phyloP scores from a whole-genome alignment of 768 basidiomycete species.

The Leccinum longicurvipes region DNA sequence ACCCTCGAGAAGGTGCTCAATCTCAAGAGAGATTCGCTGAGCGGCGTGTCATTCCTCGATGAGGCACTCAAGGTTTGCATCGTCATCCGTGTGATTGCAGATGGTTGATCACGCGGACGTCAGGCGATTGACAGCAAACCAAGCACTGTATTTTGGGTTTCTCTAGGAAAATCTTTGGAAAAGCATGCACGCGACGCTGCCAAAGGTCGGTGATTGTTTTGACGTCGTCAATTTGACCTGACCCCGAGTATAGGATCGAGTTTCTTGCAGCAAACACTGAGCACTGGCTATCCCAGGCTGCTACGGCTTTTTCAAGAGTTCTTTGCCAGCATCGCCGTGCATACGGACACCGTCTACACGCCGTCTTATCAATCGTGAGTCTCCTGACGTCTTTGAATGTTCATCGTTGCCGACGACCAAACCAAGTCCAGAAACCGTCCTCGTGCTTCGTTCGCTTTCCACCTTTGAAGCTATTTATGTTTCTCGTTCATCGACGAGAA shows the following conservation, averaged over 20 bases:
- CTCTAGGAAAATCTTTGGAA: slow-evolving; percentile 76
- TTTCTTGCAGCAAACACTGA: slow-evolving; percentile 88
- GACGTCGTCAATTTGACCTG: background rate
- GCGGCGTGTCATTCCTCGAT: slow-evolving; percentile 79
- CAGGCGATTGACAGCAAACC: slow-evolving; percentile 89
- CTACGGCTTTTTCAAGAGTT: slow-evolving; percentile 94
- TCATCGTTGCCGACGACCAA: background rate
- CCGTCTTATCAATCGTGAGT: slow-evolving; percentile 77
- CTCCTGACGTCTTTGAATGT: background rate
- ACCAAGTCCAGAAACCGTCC: slow-evolving; percentile 83
- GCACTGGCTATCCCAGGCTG: slow-evolving; percentile 81
- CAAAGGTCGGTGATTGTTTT: slow-evolving; percentile 50
- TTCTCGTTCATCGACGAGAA: slow-evolving; percentile 72
- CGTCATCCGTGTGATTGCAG: too few species aligned
- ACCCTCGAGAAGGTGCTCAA: slow-evolving; percentile 91
- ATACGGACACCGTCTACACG: slow-evolving; percentile 92
- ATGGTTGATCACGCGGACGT: slow-evolving; percentile 2
- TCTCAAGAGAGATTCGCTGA: slow-evolving; percentile 79
- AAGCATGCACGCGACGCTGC: slow-evolving; percentile 76
- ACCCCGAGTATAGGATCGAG: slow-evolving; percentile 58
- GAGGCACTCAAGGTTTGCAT: slow-evolving; percentile 83
- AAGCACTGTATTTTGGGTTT: slow-evolving; percentile 87
- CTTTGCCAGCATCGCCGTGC: slow-evolving; percentile 91
- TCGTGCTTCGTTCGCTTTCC: slow-evolving; percentile 79
- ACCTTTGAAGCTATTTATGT: slow-evolving; percentile 89